These are phyloP conservation scores for Xylaria acuta DNA, from an alignment of 495 filamentous ascomycete genomes.

Conservation along the genomic window DNA sequence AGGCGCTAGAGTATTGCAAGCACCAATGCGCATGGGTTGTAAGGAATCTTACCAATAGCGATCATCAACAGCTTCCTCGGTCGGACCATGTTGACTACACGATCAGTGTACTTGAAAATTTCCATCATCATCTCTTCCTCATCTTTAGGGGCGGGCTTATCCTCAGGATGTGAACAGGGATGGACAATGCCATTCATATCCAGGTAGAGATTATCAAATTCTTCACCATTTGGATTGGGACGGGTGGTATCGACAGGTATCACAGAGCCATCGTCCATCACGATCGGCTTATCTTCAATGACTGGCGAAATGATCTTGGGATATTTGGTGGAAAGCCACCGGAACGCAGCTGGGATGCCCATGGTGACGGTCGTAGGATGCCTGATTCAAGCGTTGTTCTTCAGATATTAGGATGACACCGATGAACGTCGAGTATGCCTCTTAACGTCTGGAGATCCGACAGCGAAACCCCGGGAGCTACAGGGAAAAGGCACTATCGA, in stretches of 20 bases:
- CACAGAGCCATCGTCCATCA: constrained; percentile 75
- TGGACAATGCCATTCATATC: constrained; percentile 99
- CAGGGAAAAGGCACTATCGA: neutral
- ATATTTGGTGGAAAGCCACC: constrained; percentile 94
- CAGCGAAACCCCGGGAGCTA: neutral
- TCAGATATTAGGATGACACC: constrained; percentile 4
- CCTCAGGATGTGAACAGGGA: constrained; percentile 97
- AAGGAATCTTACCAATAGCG: constrained; percentile 78
- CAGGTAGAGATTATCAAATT: constrained; percentile 96
- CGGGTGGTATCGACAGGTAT: constrained; percentile 83
- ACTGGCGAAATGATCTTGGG: constrained; percentile 95
- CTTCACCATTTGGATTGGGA: constrained; percentile 96
- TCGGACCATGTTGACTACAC: constrained; percentile 97
- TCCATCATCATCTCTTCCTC: constrained; percentile 99
- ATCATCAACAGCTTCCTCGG: constrained; percentile 97
- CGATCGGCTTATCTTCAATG: constrained; percentile 79
- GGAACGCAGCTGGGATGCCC: constrained; percentile 93
- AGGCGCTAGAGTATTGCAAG: neutral
- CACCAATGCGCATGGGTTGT: neutral
- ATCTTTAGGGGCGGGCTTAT: constrained; percentile 84
- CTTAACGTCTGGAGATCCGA: neutral
- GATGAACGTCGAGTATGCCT: neutral
- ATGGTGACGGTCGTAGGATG: constrained; percentile 57
- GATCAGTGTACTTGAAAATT: constrained; percentile 95
- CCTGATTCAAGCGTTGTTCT: neutral